phyloP scores from a whole-genome alignment of 2,329 filamentous ascomycete species.

The Penicillium sp. region DNA sequence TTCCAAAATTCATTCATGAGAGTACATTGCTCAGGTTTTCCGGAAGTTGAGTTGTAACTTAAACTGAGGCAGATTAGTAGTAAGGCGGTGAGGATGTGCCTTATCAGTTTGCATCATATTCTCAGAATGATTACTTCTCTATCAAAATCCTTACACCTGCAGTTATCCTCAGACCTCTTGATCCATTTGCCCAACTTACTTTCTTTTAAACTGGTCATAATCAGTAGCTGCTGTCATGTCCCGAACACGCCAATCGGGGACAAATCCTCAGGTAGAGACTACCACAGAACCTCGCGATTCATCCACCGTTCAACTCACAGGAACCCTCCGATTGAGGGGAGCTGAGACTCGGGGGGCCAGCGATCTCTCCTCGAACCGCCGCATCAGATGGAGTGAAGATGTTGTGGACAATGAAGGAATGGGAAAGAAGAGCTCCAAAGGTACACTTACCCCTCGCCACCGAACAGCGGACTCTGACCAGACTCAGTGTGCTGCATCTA shows the following conservation, averaged over 20 bases:
- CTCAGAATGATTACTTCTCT: not conserved
- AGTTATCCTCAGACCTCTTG: not conserved
- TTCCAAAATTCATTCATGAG: not conserved
- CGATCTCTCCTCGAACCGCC: slow-evolving; percentile 45
- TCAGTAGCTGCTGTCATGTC: slow-evolving; percentile 25
- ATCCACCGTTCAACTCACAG: slow-evolving; percentile 22
- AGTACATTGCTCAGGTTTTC: not conserved
- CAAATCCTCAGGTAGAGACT: slow-evolving; percentile 29
- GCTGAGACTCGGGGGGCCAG: slow-evolving; percentile 16
- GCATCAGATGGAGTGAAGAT: slow-evolving; percentile 86
- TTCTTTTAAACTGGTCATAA: not conserved
- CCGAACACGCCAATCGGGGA: slow-evolving; percentile 35
- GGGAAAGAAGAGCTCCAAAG: slow-evolving; percentile 91
- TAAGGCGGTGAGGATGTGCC: slow-evolving; percentile 2
- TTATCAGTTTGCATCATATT: slow-evolving; percentile 19
- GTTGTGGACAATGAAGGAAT: slow-evolving; percentile 94
- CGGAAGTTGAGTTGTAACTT: not conserved
- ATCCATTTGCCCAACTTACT: not conserved
- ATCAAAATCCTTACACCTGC: not conserved
- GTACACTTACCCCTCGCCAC: slow-evolving; percentile 41
- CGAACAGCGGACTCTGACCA: not conserved
- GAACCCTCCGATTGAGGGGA: slow-evolving; percentile 30
- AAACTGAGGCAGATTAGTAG: too few species aligned
- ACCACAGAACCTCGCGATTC: slow-evolving; percentile 20
- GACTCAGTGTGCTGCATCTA: slow-evolving; percentile 96